Evolutionary conservation across 2,329 filamentous ascomycete genomes (phyloP).

Genomic region (Ustilaginoidea virens): DNA sequence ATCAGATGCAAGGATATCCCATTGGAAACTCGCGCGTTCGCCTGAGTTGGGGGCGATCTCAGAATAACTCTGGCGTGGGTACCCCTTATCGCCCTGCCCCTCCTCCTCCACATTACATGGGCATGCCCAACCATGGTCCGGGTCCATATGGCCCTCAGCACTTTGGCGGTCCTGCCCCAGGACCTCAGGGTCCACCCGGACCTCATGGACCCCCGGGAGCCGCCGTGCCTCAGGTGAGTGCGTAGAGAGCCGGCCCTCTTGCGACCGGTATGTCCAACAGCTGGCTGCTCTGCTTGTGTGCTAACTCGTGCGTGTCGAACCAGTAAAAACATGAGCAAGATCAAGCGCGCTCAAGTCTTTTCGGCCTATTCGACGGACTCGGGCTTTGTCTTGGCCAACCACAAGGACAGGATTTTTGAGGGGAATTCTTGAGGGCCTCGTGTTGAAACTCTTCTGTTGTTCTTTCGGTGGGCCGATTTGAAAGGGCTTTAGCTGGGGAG

Average conservation of each 20-base stretch:
- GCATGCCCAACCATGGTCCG: slow-evolving; percentile 27
- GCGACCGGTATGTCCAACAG: no score
- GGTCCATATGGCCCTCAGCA: slow-evolving; percentile 25
- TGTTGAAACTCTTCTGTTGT: slow-evolving; percentile 11
- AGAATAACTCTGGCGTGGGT: slow-evolving; percentile 98
- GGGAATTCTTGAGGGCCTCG: slow-evolving; percentile 5
- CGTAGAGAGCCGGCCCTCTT: slow-evolving; percentile 1
- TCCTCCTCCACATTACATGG: slow-evolving; percentile 39
- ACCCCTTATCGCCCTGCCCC: slow-evolving; percentile 95
- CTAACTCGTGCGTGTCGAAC: slow-evolving; percentile 1
- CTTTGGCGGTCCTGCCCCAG: slow-evolving; percentile 19
- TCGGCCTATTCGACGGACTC: no score
- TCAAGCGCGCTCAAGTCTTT: no score
- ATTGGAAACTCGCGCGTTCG: slow-evolving; percentile 98
- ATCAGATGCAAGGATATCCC: slow-evolving; percentile 99
- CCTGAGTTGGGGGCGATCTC: slow-evolving; percentile 90
- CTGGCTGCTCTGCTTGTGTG: slow-evolving; percentile 1
- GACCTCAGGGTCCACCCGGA: slow-evolving; percentile 20
- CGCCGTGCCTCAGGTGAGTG: slow-evolving; percentile 22
- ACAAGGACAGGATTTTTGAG: no score
- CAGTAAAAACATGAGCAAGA: no score
- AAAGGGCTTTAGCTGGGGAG: slow-evolving; percentile 10
- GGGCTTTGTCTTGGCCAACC: no score
- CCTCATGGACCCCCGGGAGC: slow-evolving; percentile 21
- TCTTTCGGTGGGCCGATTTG: slow-evolving; percentile 9